A percentile compares a stretch with the other conserved stretches of the same genome.
Conservation (phyloP, 495 filamentous ascomycete species). For the Aspergillus ostianus region DNA sequence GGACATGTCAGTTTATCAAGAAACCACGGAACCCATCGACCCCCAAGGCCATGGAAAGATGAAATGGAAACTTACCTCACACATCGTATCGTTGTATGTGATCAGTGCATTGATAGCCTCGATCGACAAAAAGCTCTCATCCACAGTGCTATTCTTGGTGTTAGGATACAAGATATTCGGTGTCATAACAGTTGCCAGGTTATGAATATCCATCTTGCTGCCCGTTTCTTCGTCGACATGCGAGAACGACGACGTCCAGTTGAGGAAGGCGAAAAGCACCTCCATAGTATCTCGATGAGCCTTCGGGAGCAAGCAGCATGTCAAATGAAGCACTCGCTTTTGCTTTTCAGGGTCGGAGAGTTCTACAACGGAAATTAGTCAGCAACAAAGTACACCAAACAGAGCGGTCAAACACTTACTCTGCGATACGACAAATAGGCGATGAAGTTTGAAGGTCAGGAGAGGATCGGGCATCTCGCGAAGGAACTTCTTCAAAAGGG, state of each 20-base stretch:
- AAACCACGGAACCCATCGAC: not conserved
- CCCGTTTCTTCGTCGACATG: slow-evolving; percentile 89
- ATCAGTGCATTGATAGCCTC: slow-evolving; percentile 88
- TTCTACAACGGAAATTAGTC: slow-evolving; percentile 46
- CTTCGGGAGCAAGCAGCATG: slow-evolving; percentile 92
- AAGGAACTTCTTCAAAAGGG: slow-evolving; percentile 92
- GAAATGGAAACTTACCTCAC: slow-evolving; percentile 66
- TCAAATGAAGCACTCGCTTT: slow-evolving; percentile 80
- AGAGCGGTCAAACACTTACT: slow-evolving; percentile 49
- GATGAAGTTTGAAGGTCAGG: slow-evolving; percentile 91
- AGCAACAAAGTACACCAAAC: not conserved
- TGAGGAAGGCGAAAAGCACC: slow-evolving; percentile 93
- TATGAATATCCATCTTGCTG: slow-evolving; percentile 99
- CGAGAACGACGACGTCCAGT: slow-evolving; percentile 96
- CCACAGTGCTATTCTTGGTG: slow-evolving; percentile 63
- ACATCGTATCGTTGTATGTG: slow-evolving; percentile 92
- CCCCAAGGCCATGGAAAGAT: slow-evolving; percentile 5
- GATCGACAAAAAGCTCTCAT: slow-evolving; percentile 87
- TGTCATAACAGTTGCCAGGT: slow-evolving; percentile 96
- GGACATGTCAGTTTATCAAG: slow-evolving; percentile 17
- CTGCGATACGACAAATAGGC: slow-evolving; percentile 83
- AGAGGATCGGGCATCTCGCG: slow-evolving; percentile 93
- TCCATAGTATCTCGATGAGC: slow-evolving; percentile 91
- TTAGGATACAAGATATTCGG: slow-evolving; percentile 89
- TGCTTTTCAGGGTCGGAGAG: slow-evolving; percentile 81